A percentile compares a stretch with the other conserved stretches of the same genome.
These are phyloP conservation scores for Kluyveromyces siamensis DNA, from an alignment of 805 yeast genomes.

Conservation along the genomic window DNA sequence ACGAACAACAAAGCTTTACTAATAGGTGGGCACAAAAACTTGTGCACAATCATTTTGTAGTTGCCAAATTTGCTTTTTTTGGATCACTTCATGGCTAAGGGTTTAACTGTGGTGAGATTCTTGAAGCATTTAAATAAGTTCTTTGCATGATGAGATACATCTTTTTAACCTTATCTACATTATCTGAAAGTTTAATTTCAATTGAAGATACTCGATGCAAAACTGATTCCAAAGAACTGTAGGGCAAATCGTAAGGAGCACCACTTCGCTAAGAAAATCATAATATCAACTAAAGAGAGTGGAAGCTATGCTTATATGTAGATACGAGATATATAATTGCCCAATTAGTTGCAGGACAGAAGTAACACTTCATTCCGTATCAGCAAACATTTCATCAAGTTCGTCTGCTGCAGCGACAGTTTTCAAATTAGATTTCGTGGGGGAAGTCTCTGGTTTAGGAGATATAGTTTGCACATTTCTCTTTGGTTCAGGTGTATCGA, in stretches of 20 bases:
- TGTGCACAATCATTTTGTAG: too few species aligned
- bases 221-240: background rate
- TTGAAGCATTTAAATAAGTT: background rate
- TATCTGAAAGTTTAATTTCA: conserved; percentile 22
- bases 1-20: too few species aligned
- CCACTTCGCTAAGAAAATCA: too few species aligned
- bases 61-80: too few species aligned
- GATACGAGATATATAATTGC: too few species aligned
- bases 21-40: too few species aligned
- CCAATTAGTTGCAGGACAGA: too few species aligned
- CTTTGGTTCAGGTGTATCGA: conserved; percentile 23
- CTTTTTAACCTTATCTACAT: conserved; percentile 28
- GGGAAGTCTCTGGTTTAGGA: background rate
- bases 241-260: too few species aligned
- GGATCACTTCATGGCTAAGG: background rate
- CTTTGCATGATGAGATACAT: conserved; percentile 17
- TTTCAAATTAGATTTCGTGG: background rate
- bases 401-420: background rate
- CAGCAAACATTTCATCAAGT: background rate
- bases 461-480: conserved; percentile 1
- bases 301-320: too few species aligned
- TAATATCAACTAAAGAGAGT: too few species aligned
- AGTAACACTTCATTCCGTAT: background rate
- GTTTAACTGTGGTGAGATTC: background rate
- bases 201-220: conserved; percentile 4